Base-by-base conservation (phyloP, 352 stramenopile species). In the Elongisporangium senticosum region DNA sequence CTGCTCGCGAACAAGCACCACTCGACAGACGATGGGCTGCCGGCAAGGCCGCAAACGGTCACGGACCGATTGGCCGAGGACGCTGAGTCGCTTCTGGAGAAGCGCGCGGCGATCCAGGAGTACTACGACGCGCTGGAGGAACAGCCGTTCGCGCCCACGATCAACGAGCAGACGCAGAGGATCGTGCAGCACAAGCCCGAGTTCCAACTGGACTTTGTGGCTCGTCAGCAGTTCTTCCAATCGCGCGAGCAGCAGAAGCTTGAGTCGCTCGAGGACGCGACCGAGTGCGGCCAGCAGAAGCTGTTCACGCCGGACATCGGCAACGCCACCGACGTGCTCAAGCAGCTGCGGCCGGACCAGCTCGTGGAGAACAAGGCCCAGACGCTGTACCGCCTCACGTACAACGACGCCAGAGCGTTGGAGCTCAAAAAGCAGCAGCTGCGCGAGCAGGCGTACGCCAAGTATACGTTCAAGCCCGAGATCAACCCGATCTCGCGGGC, bases 261-360 rank as follows among this genome's bases (percentile, higher is more conserved):
- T 19, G 73, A 89, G 55, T 69, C 69, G 3, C 75, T 87, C 1
- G 77, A 89, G 62, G 77, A 75, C 33, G 56, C 68, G 19, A 39
- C 4, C 8, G 28, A 39, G 2, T 79, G 68, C 24, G 65, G 71
- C 39, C 61, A 79, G 43, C 54, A 33, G 7, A 51, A 80, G 15
- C 86, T 79, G 2, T 96, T 95, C 61, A 77, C 75, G 39, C 87
- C 87, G 0, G 75, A 91, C 55, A 93, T 92, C 53, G 83, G 83
- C 15, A 92, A 92, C 48, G 78, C 81, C 5, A 68, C 91, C 4
- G 63, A 63, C 8, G 68, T 96, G n/a, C 56, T 96, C 0, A 64
- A 82, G 19, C 75, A 87, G 33, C 70, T 87, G 20, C 64, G 82
- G 23, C 85, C 85, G 0, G 79, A 92, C 19, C 72, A 79, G 1